Evolutionary conservation across 108 stramenopile genomes (phyloP).

Genomic region (Cyclotella sp.): DNA sequence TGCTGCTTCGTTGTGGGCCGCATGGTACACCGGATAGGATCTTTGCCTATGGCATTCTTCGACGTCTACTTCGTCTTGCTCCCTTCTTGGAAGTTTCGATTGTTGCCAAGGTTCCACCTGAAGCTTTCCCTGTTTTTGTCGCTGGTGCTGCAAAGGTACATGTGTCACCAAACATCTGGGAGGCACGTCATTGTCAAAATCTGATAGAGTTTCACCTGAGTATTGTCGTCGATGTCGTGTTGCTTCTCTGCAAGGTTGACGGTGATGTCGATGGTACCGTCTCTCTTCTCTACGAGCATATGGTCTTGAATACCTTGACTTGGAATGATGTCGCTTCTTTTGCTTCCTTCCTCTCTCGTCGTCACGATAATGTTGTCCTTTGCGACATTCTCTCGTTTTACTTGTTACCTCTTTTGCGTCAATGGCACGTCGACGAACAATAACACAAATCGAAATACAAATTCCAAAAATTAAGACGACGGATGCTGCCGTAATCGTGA

Average conservation of each 20-base stretch:
- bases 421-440: neutral
- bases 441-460: neutral
- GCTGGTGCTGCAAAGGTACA: too few relatives aligned
- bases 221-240: neutral
- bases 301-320: neutral
- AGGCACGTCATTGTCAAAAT: too few relatives aligned
- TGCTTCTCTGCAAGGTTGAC: neutral
- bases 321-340: neutral
- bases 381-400: neutral
- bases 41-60: too few relatives aligned
- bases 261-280: neutral
- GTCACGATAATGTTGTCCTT: neutral
- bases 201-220: too few relatives aligned
- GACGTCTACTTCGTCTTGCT: too few relatives aligned
- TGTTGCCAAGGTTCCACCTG: too few relatives aligned
- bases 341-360: neutral
- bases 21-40: too few relatives aligned
- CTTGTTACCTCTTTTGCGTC: neutral
- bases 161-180: too few relatives aligned
- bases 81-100: too few relatives aligned
- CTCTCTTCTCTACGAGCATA: neutral
- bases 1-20: too few relatives aligned
- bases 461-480: constrained; percentile 2
- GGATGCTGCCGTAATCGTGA: neutral
- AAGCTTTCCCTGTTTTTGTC: too few relatives aligned